Conservation (phyloP, 2,329 filamentous ascomycete species). For the Nannizziopsis barbatae region DNA sequence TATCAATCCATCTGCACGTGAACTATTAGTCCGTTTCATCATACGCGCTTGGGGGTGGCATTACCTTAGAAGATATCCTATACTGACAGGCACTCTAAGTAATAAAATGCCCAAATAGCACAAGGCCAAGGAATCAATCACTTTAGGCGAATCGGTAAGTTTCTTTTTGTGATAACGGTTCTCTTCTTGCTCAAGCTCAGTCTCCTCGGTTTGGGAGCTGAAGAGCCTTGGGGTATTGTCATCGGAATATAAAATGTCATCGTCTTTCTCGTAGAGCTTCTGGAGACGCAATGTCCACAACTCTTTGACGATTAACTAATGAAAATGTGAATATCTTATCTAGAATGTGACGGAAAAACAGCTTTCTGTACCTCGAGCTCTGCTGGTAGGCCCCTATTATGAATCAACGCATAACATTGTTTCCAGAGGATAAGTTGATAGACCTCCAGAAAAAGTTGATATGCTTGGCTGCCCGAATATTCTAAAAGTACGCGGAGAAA, state of each 20-base stretch:
- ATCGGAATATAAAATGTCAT: slow-evolving; percentile 27
- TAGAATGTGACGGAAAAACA: not conserved
- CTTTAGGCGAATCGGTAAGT: slow-evolving; percentile 44
- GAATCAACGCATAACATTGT: slow-evolving; percentile 64
- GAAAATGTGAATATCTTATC: not conserved
- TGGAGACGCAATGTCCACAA: slow-evolving; percentile 70
- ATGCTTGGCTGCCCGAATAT: slow-evolving; percentile 54
- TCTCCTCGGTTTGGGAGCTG: slow-evolving; percentile 47
- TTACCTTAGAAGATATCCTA: slow-evolving; percentile 55
- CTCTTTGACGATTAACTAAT: slow-evolving; percentile 56
- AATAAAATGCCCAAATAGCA: slow-evolving; percentile 71
- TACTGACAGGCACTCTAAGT: slow-evolving; percentile 61
- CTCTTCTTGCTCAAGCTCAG: slow-evolving; percentile 32
- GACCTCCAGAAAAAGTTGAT: slow-evolving; percentile 69
- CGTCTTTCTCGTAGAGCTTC: slow-evolving; percentile 40
- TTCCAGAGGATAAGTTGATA: slow-evolving; percentile 76
- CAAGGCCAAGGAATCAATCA: slow-evolving; percentile 64
- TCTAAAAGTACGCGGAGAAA: slow-evolving; percentile 37
- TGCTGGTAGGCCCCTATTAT: slow-evolving; percentile 51
- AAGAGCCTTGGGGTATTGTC: slow-evolving; percentile 41
- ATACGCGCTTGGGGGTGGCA: not conserved
- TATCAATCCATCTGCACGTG: slow-evolving; percentile 49
- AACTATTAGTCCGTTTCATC: not conserved
- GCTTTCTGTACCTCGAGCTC: slow-evolving; percentile 56
- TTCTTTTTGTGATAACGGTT: slow-evolving; percentile 26